Conservation (phyloP, 805 yeast species). For the Yarrowia phangngaensis region DNA sequence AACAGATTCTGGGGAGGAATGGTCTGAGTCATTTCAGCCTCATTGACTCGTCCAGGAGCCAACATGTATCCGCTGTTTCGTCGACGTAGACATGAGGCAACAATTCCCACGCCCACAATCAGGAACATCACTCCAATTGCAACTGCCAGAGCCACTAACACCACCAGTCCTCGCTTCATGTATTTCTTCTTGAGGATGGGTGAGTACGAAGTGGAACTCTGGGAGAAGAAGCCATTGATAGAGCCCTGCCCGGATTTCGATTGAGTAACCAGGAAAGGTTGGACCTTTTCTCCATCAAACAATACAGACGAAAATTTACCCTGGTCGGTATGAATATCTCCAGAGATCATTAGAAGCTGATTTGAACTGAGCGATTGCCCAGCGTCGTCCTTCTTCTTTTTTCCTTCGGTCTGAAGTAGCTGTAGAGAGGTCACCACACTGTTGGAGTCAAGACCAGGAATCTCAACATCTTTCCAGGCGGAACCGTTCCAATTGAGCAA, state of each 20-base stretch:
- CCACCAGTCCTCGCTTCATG: slow-evolving; percentile 59
- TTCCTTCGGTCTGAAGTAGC: slow-evolving; percentile 14
- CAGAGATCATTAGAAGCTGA: slow-evolving; percentile 20
- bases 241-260: slow-evolving; percentile 33
- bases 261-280: slow-evolving; percentile 52
- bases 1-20: slow-evolving; percentile 58
- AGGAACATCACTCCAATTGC: slow-evolving; percentile 52
- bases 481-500: slow-evolving; percentile 20
- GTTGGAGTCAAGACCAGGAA: slow-evolving; percentile 5
- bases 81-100: slow-evolving; percentile 43
- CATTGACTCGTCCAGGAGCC: slow-evolving; percentile 54
- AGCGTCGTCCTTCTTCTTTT: slow-evolving; percentile 8
- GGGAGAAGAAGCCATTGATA: slow-evolving; percentile 36
- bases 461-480: slow-evolving; percentile 8
- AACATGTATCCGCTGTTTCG: slow-evolving; percentile 46
- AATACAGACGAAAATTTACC: slow-evolving; percentile 61
- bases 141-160: slow-evolving; percentile 63
- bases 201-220: slow-evolving; percentile 32
- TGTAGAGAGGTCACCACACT: slow-evolving; percentile 10
- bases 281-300: slow-evolving; percentile 64
- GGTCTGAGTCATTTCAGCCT: slow-evolving; percentile 56
- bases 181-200: slow-evolving; percentile 30
- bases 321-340: slow-evolving; percentile 35
- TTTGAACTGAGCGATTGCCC: slow-evolving; percentile 1
- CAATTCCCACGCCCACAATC: slow-evolving; percentile 44